A percentile compares a stretch with the other conserved stretches of the same genome.
Evolutionary conservation across 2,329 filamentous ascomycete species (phyloP).

Genomic region (Fusarium incarnatum): DNA sequence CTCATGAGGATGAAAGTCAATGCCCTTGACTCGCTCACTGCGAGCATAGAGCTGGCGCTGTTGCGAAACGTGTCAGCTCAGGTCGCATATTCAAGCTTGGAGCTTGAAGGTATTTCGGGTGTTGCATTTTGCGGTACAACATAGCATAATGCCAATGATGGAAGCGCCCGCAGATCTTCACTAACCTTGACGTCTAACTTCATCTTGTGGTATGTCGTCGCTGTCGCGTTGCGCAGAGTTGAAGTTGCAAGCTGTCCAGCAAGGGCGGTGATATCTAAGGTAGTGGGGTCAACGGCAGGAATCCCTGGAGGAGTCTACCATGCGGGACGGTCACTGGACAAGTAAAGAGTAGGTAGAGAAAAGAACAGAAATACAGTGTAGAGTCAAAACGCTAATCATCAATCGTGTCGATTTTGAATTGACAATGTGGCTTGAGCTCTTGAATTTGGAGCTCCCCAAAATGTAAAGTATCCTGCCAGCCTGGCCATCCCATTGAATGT

Average conservation of each 20-base stretch:
- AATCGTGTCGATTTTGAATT: conserved; percentile 37
- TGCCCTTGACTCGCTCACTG: conserved; percentile 95
- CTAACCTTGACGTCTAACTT: conserved; percentile 59
- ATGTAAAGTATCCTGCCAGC: conserved; percentile 48
- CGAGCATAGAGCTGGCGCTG: conserved; percentile 71
- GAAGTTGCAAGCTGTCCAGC: conserved; percentile 48
- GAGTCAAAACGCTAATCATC: conserved; percentile 30
- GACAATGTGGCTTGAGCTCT: conserved; percentile 37
- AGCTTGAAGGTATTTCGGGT: neutral
- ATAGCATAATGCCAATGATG: neutral
- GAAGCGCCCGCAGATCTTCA: neutral
- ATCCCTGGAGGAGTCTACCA: conserved; percentile 45
- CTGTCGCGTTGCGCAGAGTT: conserved; percentile 43
- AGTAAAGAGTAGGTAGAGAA: neutral
- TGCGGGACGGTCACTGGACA: conserved; percentile 25
- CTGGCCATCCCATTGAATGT: conserved; percentile 32
- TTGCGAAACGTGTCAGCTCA: conserved; percentile 45
- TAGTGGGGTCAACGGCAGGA: conserved; percentile 46
- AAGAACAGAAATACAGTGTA: neutral
- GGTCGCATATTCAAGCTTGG: conserved; percentile 26
- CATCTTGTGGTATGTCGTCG: conserved; percentile 50
- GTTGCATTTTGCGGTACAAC: no score
- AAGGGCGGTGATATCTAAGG: conserved; percentile 46
- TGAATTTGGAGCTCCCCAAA: conserved; percentile 47
- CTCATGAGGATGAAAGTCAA: conserved; percentile 97